Base-by-base conservation (phyloP, 768 basidiomycete genomes). In the Crepidotus variabilis region DNA sequence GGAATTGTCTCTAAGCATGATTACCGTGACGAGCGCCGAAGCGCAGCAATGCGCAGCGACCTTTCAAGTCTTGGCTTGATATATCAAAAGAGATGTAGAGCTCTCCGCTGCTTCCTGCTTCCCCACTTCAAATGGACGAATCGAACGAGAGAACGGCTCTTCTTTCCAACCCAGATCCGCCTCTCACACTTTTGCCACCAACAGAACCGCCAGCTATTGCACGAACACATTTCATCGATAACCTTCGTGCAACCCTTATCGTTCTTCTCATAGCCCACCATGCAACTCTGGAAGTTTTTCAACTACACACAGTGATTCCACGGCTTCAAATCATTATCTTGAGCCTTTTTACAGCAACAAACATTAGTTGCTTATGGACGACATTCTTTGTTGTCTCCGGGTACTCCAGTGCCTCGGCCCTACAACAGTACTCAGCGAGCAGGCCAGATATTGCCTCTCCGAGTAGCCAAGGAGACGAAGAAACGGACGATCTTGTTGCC, bases 321-420 rank as follows among this genome's bases (percentile, higher is more conserved):
- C 35, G 23, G 28, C 48, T 43, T 24, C 23, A 59, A 16, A 49
- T 55, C 16, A 20, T 54, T n/a, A 33, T 54, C 7, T 39, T 62
- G 21, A 50, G 61, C 6, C 1, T 63, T 6, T 56, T 62, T 39
- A 45, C 59, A 23, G 49, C 58, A 1, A 56, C 56, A 20, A 54
- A 61, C 50, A 65, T 64, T 50, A 52, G 62, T 0, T 55, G 62
- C n/a, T 57, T 68, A 14, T 66, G 64, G 59, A 60, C 56, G 18
- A 48, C 57, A 9, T 68, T 68, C 59, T 66, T 64, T 60, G 63
- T 68, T 57, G 63, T 66, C 3, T 68, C 67, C 0, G 67, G 67
- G 20, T 65, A 63, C 35, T 62, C 67, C 3, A 58, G 60, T 7
- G 52, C 59, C 2, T 47, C 66, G 33, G 58, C 63, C 4, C 58